Evolutionary conservation across 2,329 filamentous ascomycete species (phyloP).

Genomic region (Fusarium avenaceum): DNA sequence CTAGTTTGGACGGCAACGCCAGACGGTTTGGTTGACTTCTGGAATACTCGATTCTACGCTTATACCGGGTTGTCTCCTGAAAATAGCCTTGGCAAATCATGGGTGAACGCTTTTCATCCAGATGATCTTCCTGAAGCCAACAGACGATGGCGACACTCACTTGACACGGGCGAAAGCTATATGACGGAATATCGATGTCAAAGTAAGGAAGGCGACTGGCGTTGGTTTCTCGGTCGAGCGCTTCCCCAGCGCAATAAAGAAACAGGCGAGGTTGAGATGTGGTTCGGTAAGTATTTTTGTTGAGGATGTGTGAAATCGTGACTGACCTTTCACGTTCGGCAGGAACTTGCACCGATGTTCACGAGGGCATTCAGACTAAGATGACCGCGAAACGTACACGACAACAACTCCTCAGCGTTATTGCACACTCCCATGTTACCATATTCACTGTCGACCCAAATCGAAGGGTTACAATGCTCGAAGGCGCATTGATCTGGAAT

Average conservation of each 20-base stretch:
- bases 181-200: conserved; percentile 78
- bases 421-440: conserved; percentile 80
- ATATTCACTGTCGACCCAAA: conserved; percentile 79
- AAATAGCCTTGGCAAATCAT: conserved; percentile 72
- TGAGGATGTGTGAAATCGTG: not conserved
- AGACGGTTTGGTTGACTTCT: conserved; percentile 78
- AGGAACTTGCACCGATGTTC: conserved; percentile 81
- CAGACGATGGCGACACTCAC: conserved; percentile 71
- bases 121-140: conserved; percentile 73
- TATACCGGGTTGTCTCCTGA: conserved; percentile 78
- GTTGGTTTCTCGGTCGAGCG: conserved; percentile 83
- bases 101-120: conserved; percentile 75
- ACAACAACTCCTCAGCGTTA: conserved; percentile 79
- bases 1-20: conserved; percentile 80
- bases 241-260: conserved; percentile 75
- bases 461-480: conserved; percentile 74
- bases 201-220: conserved; percentile 76
- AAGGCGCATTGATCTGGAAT: conserved; percentile 74
- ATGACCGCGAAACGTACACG: conserved; percentile 74
- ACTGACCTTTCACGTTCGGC: not conserved
- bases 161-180: conserved; percentile 77
- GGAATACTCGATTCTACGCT: conserved; percentile 82
- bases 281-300: conserved; percentile 71
- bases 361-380: conserved; percentile 78
- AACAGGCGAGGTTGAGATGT: conserved; percentile 78